Evolutionary conservation across 441 rosid species (phyloP), one percentile per base, ranked within the genome.

Genomic region (Syzygium malaccense): DNA sequence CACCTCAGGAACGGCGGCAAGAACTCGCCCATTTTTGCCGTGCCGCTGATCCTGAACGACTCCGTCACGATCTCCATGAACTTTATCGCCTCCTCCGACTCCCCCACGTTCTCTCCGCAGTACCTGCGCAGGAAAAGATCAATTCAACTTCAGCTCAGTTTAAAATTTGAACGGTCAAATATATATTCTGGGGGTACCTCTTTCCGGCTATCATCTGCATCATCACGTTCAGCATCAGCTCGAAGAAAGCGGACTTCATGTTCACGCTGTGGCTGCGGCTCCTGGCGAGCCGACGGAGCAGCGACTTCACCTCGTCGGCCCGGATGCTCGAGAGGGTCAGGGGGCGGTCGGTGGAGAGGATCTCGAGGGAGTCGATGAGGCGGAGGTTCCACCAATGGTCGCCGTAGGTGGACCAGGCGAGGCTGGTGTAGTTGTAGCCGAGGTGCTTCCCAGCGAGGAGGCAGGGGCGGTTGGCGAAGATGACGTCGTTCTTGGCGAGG

Each of bases 311-410:
- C 90, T 94, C 97, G 12, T 93, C 96, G 57, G 89, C 86, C 25
- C 99, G 90, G 13, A 94, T 90, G 58, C 83, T 60, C 1, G 20
- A 33, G 49, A 92, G 91, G 58, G 32, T 45, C 88, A 89, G 92
- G n/a, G 93, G 92, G 55, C 94, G 92, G 54, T 88, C 75, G 4
- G 92, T 11, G 2, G 99, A 94, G 83, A 96, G 88, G 62, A 95
- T 85, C 88, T 94, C 94, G 6, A 93, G 75, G 87, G 97, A 86
- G 14, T 91, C 68, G 37, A 97, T 90, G 58, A 94, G 95, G 51
- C 97, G 95, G 57, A 95, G 96, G 91, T 94, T 95, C 56, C 95
- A 93, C 98, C 97, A 95, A 75, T 93, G 96, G 28, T 93, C 93
- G 0, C 96, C 94, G 17, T 96, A 93, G 12, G 95, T 85, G 2